phyloP scores from a whole-genome alignment of 148 eudicot species.

The Hydrangea macrophylla region DNA sequence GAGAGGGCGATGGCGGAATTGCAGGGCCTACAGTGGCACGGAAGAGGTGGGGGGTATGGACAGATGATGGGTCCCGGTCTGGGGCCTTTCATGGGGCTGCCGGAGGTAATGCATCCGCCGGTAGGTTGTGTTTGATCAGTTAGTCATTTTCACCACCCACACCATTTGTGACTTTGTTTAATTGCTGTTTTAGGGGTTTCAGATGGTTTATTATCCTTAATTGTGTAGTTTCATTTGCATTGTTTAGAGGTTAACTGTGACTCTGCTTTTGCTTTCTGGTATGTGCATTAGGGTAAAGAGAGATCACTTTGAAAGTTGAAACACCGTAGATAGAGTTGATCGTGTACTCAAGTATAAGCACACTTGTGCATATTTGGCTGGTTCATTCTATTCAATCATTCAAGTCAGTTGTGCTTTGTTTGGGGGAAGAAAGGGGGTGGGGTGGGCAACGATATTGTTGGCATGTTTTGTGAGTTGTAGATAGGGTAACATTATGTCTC shows the following conservation, averaged over 20 bases:
- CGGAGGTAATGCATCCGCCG: constrained; percentile 4
- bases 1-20: constrained; percentile 22
- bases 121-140: constrained; percentile 7
- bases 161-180: background rate
- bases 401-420: too few relatives aligned
- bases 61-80: background rate
- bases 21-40: background rate
- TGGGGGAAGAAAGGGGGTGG: too few relatives aligned
- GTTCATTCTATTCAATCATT: too few relatives aligned
- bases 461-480: too few relatives aligned
- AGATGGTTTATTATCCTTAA: background rate
- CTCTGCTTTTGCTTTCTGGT: too few relatives aligned
- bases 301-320: too few relatives aligned
- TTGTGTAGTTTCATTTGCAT: background rate
- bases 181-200: background rate
- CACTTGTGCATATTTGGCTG: too few relatives aligned
- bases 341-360: too few relatives aligned
- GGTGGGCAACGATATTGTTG: too few relatives aligned
- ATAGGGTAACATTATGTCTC: too few relatives aligned
- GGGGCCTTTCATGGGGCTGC: constrained; percentile 1
- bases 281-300: too few relatives aligned
- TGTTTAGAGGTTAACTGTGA: background rate
- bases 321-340: too few relatives aligned
- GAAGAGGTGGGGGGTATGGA: constrained; percentile 16
- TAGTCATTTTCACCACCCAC: background rate